Evolutionary conservation across 495 filamentous ascomycete genomes (phyloP), one percentile per base, ranked within the genome.

Genomic region (Hyaloscypha variabilis): DNA sequence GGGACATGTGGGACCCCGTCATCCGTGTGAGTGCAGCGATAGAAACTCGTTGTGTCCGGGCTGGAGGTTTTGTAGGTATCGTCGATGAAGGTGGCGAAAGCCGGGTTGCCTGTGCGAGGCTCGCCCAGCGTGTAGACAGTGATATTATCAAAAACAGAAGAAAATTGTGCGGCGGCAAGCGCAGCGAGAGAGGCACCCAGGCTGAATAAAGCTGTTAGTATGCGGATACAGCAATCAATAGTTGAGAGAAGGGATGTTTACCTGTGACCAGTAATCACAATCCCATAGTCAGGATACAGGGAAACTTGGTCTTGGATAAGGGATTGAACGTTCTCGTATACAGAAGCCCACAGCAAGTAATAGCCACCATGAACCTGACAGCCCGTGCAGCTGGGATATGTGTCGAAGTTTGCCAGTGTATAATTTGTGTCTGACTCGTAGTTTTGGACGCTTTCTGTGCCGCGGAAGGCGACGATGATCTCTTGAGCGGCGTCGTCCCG

Each of bases 1-100:
- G 90, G 89, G 25, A 91, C 72, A 3, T 82, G 78, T 2, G 91
- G 87, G 0, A 93, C 83, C 1, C 86, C 81, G 74, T 94, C 91
- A 69, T 88, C 78, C 17, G 72, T 69, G 71, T 93, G 88, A 3
- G 91, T 93, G 31, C 89, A 78, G 65, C 91, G 85, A 77, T 78
- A 91, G 66, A 85, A 86, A 52, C n/a, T 62, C 46, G 39, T 52
- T 29, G 73, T 74, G 30, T 79, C 77, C 23, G 30, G 30, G 19
- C 73, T 78, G 5, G 59, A 62, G 42, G 59, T 62, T 51, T 50
- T 11, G 29, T 73, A 34, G 63, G 77, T 74, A 25, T 65, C 57
- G 49, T 88, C 84, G 71, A 92, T 78, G 69, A 83, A 88, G 26
- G 75, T 68, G 39, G 81, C 83, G 66, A 91, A 77, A 19, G 77